These are phyloP conservation scores for Solanum arcanum DNA, from an alignment of 257 asterid genomes.

Conservation along the genomic window DNA sequence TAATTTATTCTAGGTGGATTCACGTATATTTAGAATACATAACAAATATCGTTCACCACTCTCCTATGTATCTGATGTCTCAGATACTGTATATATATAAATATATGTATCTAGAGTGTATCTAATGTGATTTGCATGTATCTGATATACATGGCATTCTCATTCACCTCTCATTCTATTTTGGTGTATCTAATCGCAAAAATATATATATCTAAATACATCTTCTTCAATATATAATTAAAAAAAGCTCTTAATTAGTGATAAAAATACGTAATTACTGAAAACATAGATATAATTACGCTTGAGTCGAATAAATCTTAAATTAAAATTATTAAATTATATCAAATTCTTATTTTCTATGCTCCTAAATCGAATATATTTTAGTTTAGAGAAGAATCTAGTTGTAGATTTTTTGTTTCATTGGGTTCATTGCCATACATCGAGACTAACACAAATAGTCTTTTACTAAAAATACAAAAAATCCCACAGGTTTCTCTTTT, in stretches of 20 bases:
- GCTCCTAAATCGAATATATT: neutral
- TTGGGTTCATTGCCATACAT: neutral
- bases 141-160: neutral
- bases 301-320: neutral
- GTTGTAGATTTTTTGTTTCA: neutral
- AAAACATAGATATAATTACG: too few relatives aligned
- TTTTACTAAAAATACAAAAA: neutral
- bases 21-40: too few relatives aligned
- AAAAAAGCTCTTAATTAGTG: too few relatives aligned
- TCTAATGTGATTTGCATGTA: neutral
- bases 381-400: neutral
- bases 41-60: neutral
- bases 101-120: too few relatives aligned
- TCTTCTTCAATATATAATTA: too few relatives aligned
- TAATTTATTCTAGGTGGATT: too few relatives aligned
- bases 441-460: neutral
- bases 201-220: too few relatives aligned
- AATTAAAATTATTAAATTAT: neutral
- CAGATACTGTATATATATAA: too few relatives aligned
- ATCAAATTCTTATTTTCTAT: neutral
- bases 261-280: too few relatives aligned
- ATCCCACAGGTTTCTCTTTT: neutral
- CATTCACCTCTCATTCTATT: neutral
- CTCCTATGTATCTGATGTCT: neutral
- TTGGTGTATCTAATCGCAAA: too few relatives aligned